phyloP scores from a whole-genome alignment of 805 yeast genomes.

The Jamesozyma spencerorum region DNA sequence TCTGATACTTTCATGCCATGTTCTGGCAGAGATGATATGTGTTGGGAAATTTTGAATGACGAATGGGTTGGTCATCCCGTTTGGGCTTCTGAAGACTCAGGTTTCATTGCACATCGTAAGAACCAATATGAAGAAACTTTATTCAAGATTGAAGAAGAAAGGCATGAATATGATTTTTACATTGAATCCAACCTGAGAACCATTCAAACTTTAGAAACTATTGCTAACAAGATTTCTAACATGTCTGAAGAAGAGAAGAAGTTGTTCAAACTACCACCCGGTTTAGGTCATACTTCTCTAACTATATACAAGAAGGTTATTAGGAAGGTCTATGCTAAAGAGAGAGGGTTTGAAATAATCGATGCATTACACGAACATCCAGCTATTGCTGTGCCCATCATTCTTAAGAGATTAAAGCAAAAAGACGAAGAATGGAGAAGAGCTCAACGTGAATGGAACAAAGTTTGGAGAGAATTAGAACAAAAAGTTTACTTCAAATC shows the following conservation, averaged over 20 bases:
- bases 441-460: conserved; percentile 97
- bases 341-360: conserved; percentile 91
- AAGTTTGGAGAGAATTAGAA: conserved; percentile 97
- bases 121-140: conserved; percentile 95
- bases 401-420: conserved; percentile 84
- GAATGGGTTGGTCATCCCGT: conserved; percentile 99
- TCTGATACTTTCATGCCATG: conserved; percentile 95
- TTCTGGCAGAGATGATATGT: conserved; percentile 96
- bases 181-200: conserved; percentile 93
- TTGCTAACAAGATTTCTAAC: conserved; percentile 85
- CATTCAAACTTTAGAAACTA: conserved; percentile 89
- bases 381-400: conserved; percentile 88
- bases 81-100: conserved; percentile 99
- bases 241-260: conserved; percentile 89
- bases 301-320: conserved; percentile 92
- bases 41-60: conserved; percentile 97
- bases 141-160: conserved; percentile 92
- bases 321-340: conserved; percentile 85
- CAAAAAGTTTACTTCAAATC: conserved; percentile 91
- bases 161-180: conserved; percentile 92
- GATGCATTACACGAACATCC: conserved; percentile 95
- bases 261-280: conserved; percentile 78
- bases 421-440: conserved; percentile 99
- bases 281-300: conserved; percentile 82
- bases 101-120: conserved; percentile 96